Base-by-base conservation (phyloP, 352 stramenopile genomes). In the Pythium scleroteichum region DNA sequence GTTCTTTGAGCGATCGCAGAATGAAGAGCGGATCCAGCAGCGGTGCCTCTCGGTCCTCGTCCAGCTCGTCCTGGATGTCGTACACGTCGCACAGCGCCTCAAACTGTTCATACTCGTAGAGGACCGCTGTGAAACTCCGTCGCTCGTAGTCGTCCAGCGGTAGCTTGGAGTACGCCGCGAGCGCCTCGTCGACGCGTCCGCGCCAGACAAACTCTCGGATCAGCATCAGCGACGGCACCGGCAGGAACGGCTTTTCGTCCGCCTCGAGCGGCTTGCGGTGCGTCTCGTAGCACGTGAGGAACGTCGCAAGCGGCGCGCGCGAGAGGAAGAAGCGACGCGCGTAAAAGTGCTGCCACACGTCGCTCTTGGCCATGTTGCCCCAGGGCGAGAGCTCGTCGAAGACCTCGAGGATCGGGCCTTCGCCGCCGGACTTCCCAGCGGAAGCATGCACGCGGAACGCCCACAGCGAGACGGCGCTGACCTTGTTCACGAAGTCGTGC, bases 291-390 rank as follows among this genome's bases (percentile, higher is more conserved):
- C 72, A 57, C 8, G 55, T 48, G 10, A 87, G 45, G 52, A 85
- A 87, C n/a, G 72, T 58, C 23, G 46, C 48, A 26, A 87, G 52
- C 10, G 77, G 77, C 38, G 77, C 74, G 9, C 59, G 53, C 0
- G 75, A 79, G 4, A 89, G 61, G 45, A 87, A 83, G 53, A 89
- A 89, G 52, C 85, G 78, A 20, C 79, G 75, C 33, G 77, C 72
- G 62, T 80, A 87, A 61, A 84, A 89, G 45, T 78, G 73, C 16
- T 72, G 68, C 79, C 79, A 89, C 48, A 79, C 52, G 45, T 64
- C 51, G 49, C 65, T 54, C 39, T 58, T 52, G 27, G 69, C 66
- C 66, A 82, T 82, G 56, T 89, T 89, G 32, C 67, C 70, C 69
- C 78, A 80, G 6, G 73, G 73, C 58, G 70, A 64, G 26, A 89